phyloP scores from a whole-genome alignment of 129 eudicot genomes.

The Rutidosis leptorrhynchoides region DNA sequence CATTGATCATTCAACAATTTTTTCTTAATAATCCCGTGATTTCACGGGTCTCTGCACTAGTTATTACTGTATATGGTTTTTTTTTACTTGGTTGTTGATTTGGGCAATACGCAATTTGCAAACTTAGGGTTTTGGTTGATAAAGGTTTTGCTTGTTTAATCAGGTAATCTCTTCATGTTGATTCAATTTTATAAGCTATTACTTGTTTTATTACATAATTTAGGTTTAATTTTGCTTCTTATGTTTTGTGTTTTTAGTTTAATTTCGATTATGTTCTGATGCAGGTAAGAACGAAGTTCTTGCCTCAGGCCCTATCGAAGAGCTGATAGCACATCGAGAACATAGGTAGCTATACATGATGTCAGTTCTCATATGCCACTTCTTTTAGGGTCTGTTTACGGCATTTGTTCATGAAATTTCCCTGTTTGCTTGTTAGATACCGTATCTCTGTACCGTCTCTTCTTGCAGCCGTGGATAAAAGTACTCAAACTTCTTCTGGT shows the following conservation, averaged over 20 bases:
- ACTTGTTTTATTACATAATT: too few relatives aligned
- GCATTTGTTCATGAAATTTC: slow-evolving; percentile 13
- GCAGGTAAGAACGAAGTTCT: slow-evolving; percentile 97
- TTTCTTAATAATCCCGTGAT: too few relatives aligned
- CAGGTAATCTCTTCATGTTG: too few relatives aligned
- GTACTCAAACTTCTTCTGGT: slow-evolving; percentile 48
- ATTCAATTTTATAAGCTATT: too few relatives aligned
- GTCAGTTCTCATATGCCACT: background rate
- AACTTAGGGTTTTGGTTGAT: too few relatives aligned
- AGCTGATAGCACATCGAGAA: slow-evolving; percentile 95
- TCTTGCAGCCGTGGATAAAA: slow-evolving; percentile 95
- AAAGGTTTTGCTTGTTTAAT: too few relatives aligned
- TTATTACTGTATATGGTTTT: too few relatives aligned
- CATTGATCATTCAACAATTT: too few relatives aligned
- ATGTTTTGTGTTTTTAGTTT: background rate
- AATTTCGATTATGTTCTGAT: slow-evolving; percentile 11
- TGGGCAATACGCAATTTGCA: too few relatives aligned
- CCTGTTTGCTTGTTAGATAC: slow-evolving; percentile 52
- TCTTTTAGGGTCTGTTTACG: slow-evolving; percentile 4
- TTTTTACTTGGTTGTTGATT: too few relatives aligned
- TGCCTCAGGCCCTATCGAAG: slow-evolving; percentile 99
- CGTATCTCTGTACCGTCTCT: slow-evolving; percentile 96
- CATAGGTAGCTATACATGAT: slow-evolving; percentile 58
- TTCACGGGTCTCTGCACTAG: too few relatives aligned
- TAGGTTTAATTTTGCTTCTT: too few relatives aligned